A percentile compares a stretch with the other conserved stretches of the same genome.
phyloP scores from a whole-genome alignment of 441 rosid species.

The Arabidopsis lyrata region DNA sequence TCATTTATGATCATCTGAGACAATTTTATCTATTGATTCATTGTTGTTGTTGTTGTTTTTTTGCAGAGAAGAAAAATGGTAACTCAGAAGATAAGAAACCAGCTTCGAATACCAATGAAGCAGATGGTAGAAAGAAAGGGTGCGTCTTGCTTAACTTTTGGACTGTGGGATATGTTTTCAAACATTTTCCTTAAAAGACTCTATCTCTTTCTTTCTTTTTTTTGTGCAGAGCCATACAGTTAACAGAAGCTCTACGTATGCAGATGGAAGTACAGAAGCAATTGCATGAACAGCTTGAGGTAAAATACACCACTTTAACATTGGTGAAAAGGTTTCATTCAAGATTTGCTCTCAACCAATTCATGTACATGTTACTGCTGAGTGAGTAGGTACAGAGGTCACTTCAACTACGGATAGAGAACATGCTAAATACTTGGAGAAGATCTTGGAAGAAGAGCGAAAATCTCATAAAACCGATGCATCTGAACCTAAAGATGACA shows the following conservation, averaged over 20 bases:
- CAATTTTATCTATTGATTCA: neutral
- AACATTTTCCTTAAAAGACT: neutral
- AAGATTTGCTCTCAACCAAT: constrained; percentile 20
- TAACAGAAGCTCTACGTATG: constrained; percentile 79
- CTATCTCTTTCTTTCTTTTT: neutral
- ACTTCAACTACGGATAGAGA: constrained; percentile 78
- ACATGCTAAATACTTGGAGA: constrained; percentile 78
- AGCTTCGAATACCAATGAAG: constrained; percentile 49
- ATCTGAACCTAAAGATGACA: constrained; percentile 38
- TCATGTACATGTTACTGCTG: neutral
- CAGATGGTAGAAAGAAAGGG: constrained; percentile 64
- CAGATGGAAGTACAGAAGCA: constrained; percentile 94
- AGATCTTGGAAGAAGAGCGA: constrained; percentile 77
- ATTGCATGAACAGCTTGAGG: constrained; percentile 93
- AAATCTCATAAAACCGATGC: constrained; percentile 49
- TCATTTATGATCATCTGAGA: neutral
- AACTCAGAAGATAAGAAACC: constrained; percentile 63
- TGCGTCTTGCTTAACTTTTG: constrained; percentile 31
- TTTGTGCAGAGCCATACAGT: constrained; percentile 53
- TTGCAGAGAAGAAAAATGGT: constrained; percentile 60
- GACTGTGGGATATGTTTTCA: constrained; percentile 12
- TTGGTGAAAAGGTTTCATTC: neutral
- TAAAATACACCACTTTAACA: constrained; percentile 32
- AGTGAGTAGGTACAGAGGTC: constrained; percentile 59
- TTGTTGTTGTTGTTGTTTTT: neutral